phyloP scores from a whole-genome alignment of 345 rosid species.

The Eucalyptus lansdowneana region DNA sequence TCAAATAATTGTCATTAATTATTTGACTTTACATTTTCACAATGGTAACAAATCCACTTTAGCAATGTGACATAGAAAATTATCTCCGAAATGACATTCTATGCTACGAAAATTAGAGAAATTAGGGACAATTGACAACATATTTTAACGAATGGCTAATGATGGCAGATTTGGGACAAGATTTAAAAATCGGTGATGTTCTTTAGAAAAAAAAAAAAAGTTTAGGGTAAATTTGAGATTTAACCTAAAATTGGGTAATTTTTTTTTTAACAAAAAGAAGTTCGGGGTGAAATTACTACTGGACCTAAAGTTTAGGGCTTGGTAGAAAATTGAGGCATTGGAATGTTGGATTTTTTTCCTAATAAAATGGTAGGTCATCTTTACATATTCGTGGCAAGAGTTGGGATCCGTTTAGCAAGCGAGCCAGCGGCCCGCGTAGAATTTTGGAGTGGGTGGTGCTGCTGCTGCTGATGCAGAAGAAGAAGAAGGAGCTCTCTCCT shows the following conservation, averaged over 20 bases:
- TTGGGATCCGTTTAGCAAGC: neutral
- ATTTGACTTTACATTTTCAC: neutral
- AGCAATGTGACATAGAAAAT: neutral
- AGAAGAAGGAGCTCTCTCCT: neutral
- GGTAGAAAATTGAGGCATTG: neutral
- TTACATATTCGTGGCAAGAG: neutral
- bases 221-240: neutral
- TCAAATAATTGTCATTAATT: neutral
- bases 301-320: neutral
- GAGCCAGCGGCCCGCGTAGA: neutral
- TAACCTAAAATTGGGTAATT: neutral
- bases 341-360: neutral
- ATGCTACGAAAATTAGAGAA: neutral
- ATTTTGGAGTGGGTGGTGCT: neutral
- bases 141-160: neutral
- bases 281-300: neutral
- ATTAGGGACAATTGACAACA: fast-evolving
- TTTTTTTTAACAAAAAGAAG: neutral
- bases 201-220: neutral
- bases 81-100: neutral
- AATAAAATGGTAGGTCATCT: neutral
- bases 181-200: neutral
- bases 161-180: neutral
- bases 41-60: neutral
- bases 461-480: neutral